Evolutionary conservation across 2,329 filamentous ascomycete species (phyloP).

Genomic region (Cladosporium colombiae): DNA sequence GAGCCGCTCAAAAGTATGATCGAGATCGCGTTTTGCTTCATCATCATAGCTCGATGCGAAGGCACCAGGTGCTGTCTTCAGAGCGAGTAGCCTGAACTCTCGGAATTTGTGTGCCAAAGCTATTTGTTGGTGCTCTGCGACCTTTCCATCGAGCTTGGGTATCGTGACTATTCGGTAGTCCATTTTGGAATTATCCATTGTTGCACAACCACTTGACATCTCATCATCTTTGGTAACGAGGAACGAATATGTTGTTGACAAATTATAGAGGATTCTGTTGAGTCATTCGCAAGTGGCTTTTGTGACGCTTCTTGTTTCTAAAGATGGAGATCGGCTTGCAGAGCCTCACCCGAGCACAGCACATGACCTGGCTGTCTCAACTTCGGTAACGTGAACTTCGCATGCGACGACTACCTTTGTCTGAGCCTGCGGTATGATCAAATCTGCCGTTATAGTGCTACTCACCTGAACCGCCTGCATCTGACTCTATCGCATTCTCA

Average conservation of each 20-base stretch:
- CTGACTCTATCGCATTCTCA: constrained; percentile 7
- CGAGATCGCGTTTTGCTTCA: constrained; percentile 27
- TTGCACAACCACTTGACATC: background rate
- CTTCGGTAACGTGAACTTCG: constrained; percentile 2
- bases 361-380: constrained; percentile 12
- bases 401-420: constrained; percentile 15
- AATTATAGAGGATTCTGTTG: background rate
- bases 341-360: constrained; percentile 11
- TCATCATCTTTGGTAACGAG: background rate
- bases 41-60: constrained; percentile 36
- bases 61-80: constrained; percentile 33
- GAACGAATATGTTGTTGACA: background rate
- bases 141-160: background rate
- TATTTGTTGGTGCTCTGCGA: background rate
- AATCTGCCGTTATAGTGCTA: background rate
- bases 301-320: background rate
- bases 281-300: background rate
- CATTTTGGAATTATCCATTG: background rate
- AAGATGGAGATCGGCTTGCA: constrained; percentile 9
- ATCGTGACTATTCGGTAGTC: constrained; percentile 10
- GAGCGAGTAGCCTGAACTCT: constrained; percentile 31
- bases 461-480: constrained; percentile 9
- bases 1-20: constrained; percentile 30
- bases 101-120: constrained; percentile 27
- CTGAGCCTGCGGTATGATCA: constrained; percentile 17